A percentile compares a stretch with the other conserved stretches of the same genome.
These are phyloP conservation scores for Davidsoniella virescens DNA, from an alignment of 2,329 filamentous ascomycete species.

Conservation along the genomic window DNA sequence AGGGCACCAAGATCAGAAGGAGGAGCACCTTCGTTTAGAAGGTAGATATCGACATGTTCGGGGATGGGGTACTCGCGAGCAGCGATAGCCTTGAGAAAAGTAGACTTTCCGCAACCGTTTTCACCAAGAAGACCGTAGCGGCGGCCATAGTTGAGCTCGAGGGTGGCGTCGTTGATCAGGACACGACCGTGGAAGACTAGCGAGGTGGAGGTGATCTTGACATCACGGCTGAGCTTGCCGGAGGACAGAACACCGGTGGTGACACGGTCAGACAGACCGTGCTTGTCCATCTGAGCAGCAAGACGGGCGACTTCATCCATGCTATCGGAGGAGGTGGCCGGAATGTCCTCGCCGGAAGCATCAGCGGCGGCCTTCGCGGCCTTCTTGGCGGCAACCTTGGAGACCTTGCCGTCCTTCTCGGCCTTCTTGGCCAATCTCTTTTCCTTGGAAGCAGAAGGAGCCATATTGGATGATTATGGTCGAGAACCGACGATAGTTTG, in stretches of 20 bases:
- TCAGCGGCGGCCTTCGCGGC: conserved; percentile 42
- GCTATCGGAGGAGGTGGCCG: conserved; percentile 56
- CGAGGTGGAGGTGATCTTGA: conserved; percentile 88
- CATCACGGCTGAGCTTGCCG: conserved; percentile 69
- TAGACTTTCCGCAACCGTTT: conserved; percentile 98
- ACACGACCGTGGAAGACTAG: conserved; percentile 97
- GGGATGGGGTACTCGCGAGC: conserved; percentile 91
- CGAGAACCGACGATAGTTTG: conserved; percentile 12
- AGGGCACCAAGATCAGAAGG: conserved; percentile 77
- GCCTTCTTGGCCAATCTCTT: conserved; percentile 58
- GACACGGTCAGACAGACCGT: conserved; percentile 91
- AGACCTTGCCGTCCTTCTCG: conserved; percentile 61
- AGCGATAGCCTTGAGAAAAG: conserved; percentile 87
- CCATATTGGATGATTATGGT: conserved; percentile 31
- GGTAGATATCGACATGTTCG: conserved; percentile 93
- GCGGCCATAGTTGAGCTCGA: conserved; percentile 85
- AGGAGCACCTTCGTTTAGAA: conserved; percentile 91
- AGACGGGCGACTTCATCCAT: conserved; percentile 72
- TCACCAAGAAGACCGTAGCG: conserved; percentile 92
- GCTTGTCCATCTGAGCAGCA: conserved; percentile 83
- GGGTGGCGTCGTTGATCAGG: conserved; percentile 79
- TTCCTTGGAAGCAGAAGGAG: conserved; percentile 51
- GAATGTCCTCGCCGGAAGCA: conserved; percentile 54
- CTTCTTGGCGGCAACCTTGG: conserved; percentile 47
- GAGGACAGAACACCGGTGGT: conserved; percentile 94